Base-by-base conservation (phyloP, 345 rosid genomes). In the Sisymbrium irio region DNA sequence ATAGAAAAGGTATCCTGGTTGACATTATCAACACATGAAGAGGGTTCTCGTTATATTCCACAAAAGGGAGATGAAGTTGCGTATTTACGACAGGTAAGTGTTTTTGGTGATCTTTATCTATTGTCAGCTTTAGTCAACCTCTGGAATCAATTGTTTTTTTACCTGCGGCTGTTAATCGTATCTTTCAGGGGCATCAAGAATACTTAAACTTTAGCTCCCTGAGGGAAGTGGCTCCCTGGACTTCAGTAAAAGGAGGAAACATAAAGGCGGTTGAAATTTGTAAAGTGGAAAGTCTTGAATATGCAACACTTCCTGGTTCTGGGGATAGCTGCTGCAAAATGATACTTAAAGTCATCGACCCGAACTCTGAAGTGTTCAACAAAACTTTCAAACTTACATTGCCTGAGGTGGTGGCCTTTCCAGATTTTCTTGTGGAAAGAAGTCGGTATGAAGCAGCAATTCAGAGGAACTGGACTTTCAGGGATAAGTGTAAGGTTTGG, bases 271-370 rank as follows among this genome's bases (percentile, higher is more conserved):
- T 89, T 56, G 99, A 96, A 79, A 87, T 84, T 75, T 92, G 99
- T 73, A 83, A 81, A 79, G 85, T 92, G 67, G 97, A 84, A 83
- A 72, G 69, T 55, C 99, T 96, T 14, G 93, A 89, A 73, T 96
- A 96, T 79, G 85, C 96, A 56, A 79, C 90, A n/a, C 79, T 80
- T 69, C 83, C 99, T 30, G 98, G 98, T 66, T 90, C 98, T 64
- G 99, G 99, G 41, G 99, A 96, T 76, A 82, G 95, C 87, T 90
- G 99, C 82, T 96, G 99, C 76, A 92, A 90, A 88, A 77, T 96
- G 93, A 90, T 80, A 2, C 98, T 96, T 30, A 82, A 71, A 78
- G 92, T 92, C 84, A 65, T 84, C 22, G 95, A 92, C 82, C 88
- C 89, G 19, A 19, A 76, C 71, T 96, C 98, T 4, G 65, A 77